A percentile compares a stretch with the other conserved stretches of the same genome.
These are phyloP conservation scores for Suhomyces kunorum DNA, from an alignment of 1,139 yeast species.

Conservation along the genomic window DNA sequence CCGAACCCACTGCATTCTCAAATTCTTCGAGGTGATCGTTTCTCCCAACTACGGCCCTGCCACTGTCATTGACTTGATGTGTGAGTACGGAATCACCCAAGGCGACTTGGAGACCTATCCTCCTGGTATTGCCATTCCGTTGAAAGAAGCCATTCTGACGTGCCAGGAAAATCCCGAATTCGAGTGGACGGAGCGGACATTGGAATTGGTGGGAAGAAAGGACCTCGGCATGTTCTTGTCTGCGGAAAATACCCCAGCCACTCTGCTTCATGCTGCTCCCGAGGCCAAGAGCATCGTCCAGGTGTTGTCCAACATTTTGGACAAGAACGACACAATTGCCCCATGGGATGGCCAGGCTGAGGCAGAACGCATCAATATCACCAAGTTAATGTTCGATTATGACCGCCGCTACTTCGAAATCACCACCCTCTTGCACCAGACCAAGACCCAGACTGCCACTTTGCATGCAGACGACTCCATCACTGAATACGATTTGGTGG, in stretches of 20 bases:
- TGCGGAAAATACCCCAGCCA: slow-evolving; percentile 8
- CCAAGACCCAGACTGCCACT: slow-evolving; percentile 59
- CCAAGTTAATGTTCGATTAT: slow-evolving; percentile 68
- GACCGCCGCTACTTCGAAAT: slow-evolving; percentile 84
- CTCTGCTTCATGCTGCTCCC: slow-evolving; percentile 12
- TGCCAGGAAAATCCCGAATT: slow-evolving; percentile 60
- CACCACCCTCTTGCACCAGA: slow-evolving; percentile 67
- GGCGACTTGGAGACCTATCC: slow-evolving; percentile 71
- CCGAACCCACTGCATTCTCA: slow-evolving; percentile 56
- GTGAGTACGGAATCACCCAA: slow-evolving; percentile 52
- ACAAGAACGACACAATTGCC: slow-evolving; percentile 45
- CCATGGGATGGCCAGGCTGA: slow-evolving; percentile 73
- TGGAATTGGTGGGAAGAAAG: slow-evolving; percentile 65
- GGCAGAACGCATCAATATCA: slow-evolving; percentile 64
- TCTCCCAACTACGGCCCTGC: slow-evolving; percentile 52
- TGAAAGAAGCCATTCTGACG: slow-evolving; percentile 57
- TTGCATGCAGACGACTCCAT: slow-evolving; percentile 37
- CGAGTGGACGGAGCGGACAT: slow-evolving; percentile 50
- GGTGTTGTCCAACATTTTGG: slow-evolving; percentile 47
- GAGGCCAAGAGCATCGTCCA: slow-evolving; percentile 48
- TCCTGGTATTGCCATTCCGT: slow-evolving; percentile 65
- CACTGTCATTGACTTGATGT: slow-evolving; percentile 61
- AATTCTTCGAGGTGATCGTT: slow-evolving; percentile 63
- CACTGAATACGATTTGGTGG: slow-evolving; percentile 60
- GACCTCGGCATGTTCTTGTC: slow-evolving; percentile 51